Evolutionary conservation across 106 monocot species (phyloP), one percentile per base, ranked within the genome.

Genomic region (Triglochin maritima): DNA sequence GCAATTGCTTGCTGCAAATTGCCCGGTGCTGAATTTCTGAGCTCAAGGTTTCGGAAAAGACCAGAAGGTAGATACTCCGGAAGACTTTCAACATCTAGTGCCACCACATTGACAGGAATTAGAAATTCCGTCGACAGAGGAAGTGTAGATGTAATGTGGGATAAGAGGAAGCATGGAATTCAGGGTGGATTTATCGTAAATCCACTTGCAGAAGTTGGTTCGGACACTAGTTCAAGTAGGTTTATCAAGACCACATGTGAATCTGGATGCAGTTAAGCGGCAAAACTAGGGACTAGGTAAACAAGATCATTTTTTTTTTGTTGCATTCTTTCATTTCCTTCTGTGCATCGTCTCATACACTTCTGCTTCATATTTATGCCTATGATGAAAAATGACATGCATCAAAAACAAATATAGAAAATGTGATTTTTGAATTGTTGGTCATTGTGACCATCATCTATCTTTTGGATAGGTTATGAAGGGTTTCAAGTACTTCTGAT

Each of bases 41-140:
- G 85, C 68, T 74, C 88, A 53, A 98, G 72, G 69, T 86, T 91
- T 44, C 89, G 92, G 88, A 86, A 81, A 60, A 84, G 82, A 74
- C 79, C 77, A 45, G 92, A 98, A 10, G 82, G 74, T 8, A 84
- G 88, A 73, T 80, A 72, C 49, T 72, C 90, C 8, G 69, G 73
- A 68, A 80, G 77, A 58, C 66, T 74, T 52, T 76, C 85, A 42
- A 46, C 78, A 11, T 42, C 76, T 8, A 51, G 52, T 53, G 7
- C 56, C 49, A 5, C 60, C 2, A 56, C 53, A 65, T 50, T 57
- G 52, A n/a, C 72, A 17, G 71, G 69, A 53, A 47, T 45, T 4
- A 64, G 50, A 41, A 67, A 67, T 14, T 59, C 69, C 2, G 50
- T 52, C 42, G 79, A 78, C 17, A 80, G 70, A 73, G 74, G 66